phyloP scores from a whole-genome alignment of 2,329 filamentous ascomycete species.

The Huntiella savannae region DNA sequence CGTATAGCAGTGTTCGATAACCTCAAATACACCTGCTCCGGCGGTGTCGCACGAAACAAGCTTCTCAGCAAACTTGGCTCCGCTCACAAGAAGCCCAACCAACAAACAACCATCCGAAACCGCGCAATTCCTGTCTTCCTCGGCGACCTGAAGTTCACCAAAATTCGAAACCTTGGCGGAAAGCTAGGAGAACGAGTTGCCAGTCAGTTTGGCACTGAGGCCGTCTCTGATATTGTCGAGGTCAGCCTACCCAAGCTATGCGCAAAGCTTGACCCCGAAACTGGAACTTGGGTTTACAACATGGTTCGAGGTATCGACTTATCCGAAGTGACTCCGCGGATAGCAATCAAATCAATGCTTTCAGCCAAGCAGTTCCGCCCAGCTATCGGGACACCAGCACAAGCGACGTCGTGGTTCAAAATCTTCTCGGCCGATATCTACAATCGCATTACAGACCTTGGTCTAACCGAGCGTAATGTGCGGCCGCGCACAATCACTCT shows the following conservation, averaged over 20 bases:
- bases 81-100: slow-evolving; percentile 79
- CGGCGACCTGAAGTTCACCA: slow-evolving; percentile 74
- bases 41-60: slow-evolving; percentile 77
- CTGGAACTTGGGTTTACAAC: slow-evolving; percentile 67
- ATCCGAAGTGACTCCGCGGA: slow-evolving; percentile 76
- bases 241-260: slow-evolving; percentile 60
- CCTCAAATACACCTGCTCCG: slow-evolving; percentile 80
- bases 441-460: slow-evolving; percentile 75
- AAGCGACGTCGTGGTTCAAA: slow-evolving; percentile 66
- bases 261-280: slow-evolving; percentile 62
- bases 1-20: slow-evolving; percentile 47
- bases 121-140: slow-evolving; percentile 66
- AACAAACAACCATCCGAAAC: slow-evolving; percentile 83
- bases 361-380: slow-evolving; percentile 91
- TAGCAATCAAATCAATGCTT: slow-evolving; percentile 92
- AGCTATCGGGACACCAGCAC: slow-evolving; percentile 56
- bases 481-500: slow-evolving; percentile 72
- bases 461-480: slow-evolving; percentile 69
- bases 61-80: slow-evolving; percentile 90
- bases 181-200: slow-evolving; percentile 81
- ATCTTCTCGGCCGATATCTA: slow-evolving; percentile 90
- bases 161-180: slow-evolving; percentile 85
- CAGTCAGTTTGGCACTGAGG: slow-evolving; percentile 62
- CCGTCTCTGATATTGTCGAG: slow-evolving; percentile 53
- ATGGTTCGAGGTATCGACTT: slow-evolving; percentile 70